Conservation (phyloP, 768 basidiomycete species). For the Russula compacta region DNA sequence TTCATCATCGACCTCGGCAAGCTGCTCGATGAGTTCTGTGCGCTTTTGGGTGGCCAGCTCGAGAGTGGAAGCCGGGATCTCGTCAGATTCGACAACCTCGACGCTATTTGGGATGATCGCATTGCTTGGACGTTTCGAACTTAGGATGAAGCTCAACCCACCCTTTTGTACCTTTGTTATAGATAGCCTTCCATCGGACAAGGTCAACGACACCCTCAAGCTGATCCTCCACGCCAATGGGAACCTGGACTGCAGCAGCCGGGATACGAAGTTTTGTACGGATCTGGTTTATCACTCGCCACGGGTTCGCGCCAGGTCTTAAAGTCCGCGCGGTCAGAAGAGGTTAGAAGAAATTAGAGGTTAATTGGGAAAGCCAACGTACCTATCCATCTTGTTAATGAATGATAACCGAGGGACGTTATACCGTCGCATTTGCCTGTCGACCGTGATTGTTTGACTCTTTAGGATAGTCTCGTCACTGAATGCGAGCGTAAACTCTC, state of each 20-base stretch:
- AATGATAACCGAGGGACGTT: slow-evolving; percentile 93
- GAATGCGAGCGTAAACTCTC: neutral
- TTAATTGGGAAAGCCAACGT: neutral
- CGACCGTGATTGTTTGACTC: slow-evolving; percentile 98
- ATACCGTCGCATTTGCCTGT: slow-evolving; percentile 97
- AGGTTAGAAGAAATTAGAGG: neutral
- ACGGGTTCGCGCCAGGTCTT: slow-evolving; percentile 95
- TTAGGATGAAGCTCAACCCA: slow-evolving; percentile 30
- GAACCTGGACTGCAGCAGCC: slow-evolving; percentile 92
- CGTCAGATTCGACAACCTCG: slow-evolving; percentile 70
- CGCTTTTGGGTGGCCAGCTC: slow-evolving; percentile 79
- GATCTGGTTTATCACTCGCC: slow-evolving; percentile 89
- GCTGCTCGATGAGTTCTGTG: slow-evolving; percentile 83
- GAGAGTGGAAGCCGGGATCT: slow-evolving; percentile 71
- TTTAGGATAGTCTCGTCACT: slow-evolving; percentile 23
- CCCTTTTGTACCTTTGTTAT: slow-evolving; percentile 95
- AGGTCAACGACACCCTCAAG: slow-evolving; percentile 91
- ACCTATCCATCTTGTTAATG: slow-evolving; percentile 99
- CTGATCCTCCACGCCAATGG: slow-evolving; percentile 83
- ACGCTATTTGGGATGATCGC: slow-evolving; percentile 36
- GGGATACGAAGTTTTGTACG: slow-evolving; percentile 84
- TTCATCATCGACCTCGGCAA: slow-evolving; percentile 93
- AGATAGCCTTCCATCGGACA: slow-evolving; percentile 88
- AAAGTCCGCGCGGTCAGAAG: neutral
- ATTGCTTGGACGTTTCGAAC: neutral